Evolutionary conservation across 805 yeast species (phyloP).

Genomic region (Candida oleophila): DNA sequence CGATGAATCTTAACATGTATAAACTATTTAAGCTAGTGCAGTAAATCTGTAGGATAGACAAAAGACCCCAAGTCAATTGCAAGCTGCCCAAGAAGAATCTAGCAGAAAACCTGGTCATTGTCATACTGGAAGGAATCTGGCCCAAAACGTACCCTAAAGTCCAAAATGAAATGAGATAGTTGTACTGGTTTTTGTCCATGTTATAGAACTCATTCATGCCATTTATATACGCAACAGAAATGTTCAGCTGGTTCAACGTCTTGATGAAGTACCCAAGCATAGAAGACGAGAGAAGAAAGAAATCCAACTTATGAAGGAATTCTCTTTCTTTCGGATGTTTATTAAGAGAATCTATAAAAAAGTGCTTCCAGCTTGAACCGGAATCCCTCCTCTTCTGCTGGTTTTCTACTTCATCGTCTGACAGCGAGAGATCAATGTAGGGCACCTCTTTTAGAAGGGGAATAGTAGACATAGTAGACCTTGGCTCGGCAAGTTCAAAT

Average conservation of each 20-base stretch:
- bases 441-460: background rate
- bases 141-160: constrained; percentile 47
- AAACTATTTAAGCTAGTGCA: constrained; percentile 23
- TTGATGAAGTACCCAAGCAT: constrained; percentile 47
- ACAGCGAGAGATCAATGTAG: background rate
- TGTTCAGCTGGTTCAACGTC: constrained; percentile 34
- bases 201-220: constrained; percentile 38
- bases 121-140: constrained; percentile 42
- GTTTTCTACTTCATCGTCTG: background rate
- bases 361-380: constrained; percentile 5
- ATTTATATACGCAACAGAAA: constrained; percentile 39
- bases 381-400: background rate
- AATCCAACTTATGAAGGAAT: constrained; percentile 52
- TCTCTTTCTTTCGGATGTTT: constrained; percentile 41
- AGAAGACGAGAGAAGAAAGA: constrained; percentile 48
- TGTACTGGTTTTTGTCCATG: constrained; percentile 38
- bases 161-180: constrained; percentile 38
- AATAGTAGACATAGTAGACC: background rate
- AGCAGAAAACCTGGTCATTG: constrained; percentile 42
- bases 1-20: constrained; percentile 23
- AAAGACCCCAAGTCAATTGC: constrained; percentile 45
- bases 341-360: constrained; percentile 28
- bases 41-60: constrained; percentile 37
- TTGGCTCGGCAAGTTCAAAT: background rate
- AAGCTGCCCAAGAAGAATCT: constrained; percentile 43